Percentiles rank a stretch among this genome's conserved stretches.
Evolutionary conservation across 164 flowering plant species (phyloP).

Genomic region (Stephania cephalantha): DNA sequence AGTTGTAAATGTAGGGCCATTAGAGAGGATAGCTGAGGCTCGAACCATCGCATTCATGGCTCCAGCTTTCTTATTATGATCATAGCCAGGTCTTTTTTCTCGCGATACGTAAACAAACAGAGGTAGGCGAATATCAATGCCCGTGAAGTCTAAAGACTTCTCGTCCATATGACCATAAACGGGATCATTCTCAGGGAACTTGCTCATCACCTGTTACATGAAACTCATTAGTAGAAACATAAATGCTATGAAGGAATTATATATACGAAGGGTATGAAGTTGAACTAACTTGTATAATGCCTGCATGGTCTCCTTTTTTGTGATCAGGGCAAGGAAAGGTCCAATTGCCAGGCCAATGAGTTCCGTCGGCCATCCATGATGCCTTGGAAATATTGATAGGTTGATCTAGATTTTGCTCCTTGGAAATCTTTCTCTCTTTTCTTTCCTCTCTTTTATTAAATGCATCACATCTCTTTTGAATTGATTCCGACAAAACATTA

Average conservation of each 20-base stretch:
- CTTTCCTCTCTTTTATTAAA: slow-evolving; percentile 61
- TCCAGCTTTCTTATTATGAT: slow-evolving; percentile 93
- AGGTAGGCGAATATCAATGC: slow-evolving; percentile 76
- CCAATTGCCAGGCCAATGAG: slow-evolving; percentile 97
- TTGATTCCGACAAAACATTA: slow-evolving; percentile 67
- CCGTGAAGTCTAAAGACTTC: slow-evolving; percentile 38
- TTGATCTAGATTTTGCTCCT: slow-evolving; percentile 35
- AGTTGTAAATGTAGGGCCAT: slow-evolving; percentile 86
- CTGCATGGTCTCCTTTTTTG: slow-evolving; percentile 76
- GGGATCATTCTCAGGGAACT: slow-evolving; percentile 75
- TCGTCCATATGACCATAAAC: slow-evolving; percentile 39
- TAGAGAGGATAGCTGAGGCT: slow-evolving; percentile 84
- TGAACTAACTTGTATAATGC: slow-evolving; percentile 58
- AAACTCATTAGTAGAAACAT: not conserved
- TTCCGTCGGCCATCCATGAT: slow-evolving; percentile 91
- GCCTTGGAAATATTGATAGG: slow-evolving; percentile 51
- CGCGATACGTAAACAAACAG: slow-evolving; percentile 77
- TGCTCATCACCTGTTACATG: slow-evolving; percentile 60
- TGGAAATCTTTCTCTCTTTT: slow-evolving; percentile 34
- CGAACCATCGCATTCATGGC: slow-evolving; percentile 94
- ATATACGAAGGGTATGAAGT: too few relatives aligned
- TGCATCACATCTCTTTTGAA: slow-evolving; percentile 71
- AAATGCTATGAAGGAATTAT: too few relatives aligned
- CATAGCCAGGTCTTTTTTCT: slow-evolving; percentile 88
- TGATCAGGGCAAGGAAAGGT: slow-evolving; percentile 43